Percentiles rank a stretch among this genome's conserved stretches.
phyloP scores from a whole-genome alignment of 768 basidiomycete species.

The Leccinum sublutescens region DNA sequence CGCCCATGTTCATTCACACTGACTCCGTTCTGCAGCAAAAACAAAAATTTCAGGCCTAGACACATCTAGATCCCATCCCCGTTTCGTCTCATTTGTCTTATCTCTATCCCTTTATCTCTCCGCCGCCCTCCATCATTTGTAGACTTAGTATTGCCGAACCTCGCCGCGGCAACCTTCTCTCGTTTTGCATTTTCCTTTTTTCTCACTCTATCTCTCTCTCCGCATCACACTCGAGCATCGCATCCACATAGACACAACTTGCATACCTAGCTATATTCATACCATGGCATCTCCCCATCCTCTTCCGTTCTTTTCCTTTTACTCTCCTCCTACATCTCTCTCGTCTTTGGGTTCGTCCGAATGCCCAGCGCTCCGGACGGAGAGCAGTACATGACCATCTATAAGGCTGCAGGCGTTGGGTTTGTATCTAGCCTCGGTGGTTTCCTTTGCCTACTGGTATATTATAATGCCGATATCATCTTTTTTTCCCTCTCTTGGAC shows the following conservation, averaged over 20 bases:
- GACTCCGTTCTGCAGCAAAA: slow-evolving; percentile 21
- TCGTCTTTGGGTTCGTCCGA: slow-evolving; percentile 17
- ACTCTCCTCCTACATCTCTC: slow-evolving; percentile 1
- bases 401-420: slow-evolving; percentile 7
- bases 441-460: slow-evolving; percentile 17
- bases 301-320: not conserved
- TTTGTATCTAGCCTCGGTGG: slow-evolving; percentile 20
- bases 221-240: slow-evolving; percentile 23
- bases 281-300: slow-evolving; percentile 29
- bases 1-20: not conserved
- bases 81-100: not conserved
- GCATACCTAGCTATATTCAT: slow-evolving; percentile 38
- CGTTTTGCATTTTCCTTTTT: slow-evolving; percentile 12
- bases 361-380: slow-evolving; percentile 16
- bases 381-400: slow-evolving; percentile 11
- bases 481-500: not conserved
- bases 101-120: slow-evolving; percentile 1
- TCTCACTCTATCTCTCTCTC: not conserved
- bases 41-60: slow-evolving; percentile 36
- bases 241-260: slow-evolving; percentile 30
- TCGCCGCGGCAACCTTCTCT: slow-evolving; percentile 18
- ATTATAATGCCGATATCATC: slow-evolving; percentile 21
- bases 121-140: slow-evolving; percentile 18
- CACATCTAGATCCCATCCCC: slow-evolving; percentile 5
- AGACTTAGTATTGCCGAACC: slow-evolving; percentile 21